These are phyloP conservation scores for Aspergillus cavernicola DNA, from an alignment of 495 filamentous ascomycete species.

Conservation along the genomic window DNA sequence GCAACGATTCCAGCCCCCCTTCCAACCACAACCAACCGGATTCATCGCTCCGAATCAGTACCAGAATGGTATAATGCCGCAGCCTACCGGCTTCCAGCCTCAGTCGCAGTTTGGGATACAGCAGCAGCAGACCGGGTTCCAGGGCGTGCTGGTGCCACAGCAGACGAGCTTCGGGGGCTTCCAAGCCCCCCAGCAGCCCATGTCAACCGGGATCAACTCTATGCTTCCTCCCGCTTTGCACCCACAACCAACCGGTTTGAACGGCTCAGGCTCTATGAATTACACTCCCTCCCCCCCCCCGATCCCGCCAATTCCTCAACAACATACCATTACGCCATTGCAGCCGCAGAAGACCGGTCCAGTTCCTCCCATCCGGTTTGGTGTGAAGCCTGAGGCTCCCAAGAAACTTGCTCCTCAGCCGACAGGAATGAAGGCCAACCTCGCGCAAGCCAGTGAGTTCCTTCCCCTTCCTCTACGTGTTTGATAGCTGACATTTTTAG, in stretches of 20 bases:
- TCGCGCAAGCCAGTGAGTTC: slow-evolving; percentile 92
- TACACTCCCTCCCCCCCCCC: slow-evolving; percentile 37
- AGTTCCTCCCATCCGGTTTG: slow-evolving; percentile 86
- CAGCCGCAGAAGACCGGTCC: slow-evolving; percentile 90
- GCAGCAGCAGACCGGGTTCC: slow-evolving; percentile 52
- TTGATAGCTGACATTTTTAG: slow-evolving; percentile 43
- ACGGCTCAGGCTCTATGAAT: slow-evolving; percentile 49
- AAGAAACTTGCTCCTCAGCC: slow-evolving; percentile 84
- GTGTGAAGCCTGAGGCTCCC: slow-evolving; percentile 59
- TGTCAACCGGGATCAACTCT: slow-evolving; percentile 47
- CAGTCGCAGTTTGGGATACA: slow-evolving; percentile 51
- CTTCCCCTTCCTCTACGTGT: slow-evolving; percentile 3
- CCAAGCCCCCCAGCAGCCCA: slow-evolving; percentile 44
- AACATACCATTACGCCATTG: slow-evolving; percentile 55
- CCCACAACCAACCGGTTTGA: slow-evolving; percentile 54
- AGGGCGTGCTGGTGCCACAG: slow-evolving; percentile 58
- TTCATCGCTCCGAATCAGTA: slow-evolving; percentile 53
- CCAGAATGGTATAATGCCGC: slow-evolving; percentile 45
- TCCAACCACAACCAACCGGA: slow-evolving; percentile 53
- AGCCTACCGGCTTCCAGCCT: slow-evolving; percentile 50
- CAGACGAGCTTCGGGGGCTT: slow-evolving; percentile 60
- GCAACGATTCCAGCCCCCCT: slow-evolving; percentile 52
- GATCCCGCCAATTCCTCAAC: slow-evolving; percentile 45
- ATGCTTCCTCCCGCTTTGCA: slow-evolving; percentile 41
- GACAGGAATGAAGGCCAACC: slow-evolving; percentile 85